Base-by-base conservation (phyloP, 2,329 filamentous ascomycete genomes). In the Chrysoporthe puriensis region DNA sequence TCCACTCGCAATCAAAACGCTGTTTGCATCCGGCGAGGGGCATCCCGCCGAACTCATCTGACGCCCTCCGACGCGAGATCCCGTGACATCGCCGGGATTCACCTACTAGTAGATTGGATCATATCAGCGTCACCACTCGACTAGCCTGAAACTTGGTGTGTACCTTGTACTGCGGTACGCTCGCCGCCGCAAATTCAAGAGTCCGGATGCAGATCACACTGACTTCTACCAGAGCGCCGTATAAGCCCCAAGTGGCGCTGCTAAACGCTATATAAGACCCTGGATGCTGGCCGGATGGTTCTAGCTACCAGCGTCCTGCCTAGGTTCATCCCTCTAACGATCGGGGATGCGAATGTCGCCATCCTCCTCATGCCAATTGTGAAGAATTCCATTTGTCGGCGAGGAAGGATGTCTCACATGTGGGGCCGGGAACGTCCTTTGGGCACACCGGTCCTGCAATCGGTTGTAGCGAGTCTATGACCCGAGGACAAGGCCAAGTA, bases 51-150 rank as follows among this genome's bases (percentile, higher is more conserved):
- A 26, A 44, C 3, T 14, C 18, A 21, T 14, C 36, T 14, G 59
- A n/a, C 40, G 36, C 44, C 63, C 67, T 52, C 66, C 54, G 59
- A 69, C 67, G 67, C 67, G 67, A 69, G 62, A 69, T 52, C 67
- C 54, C 63, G 67, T 69, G 63, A 69, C 63, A 60, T 40, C 48
- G 40, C n/a, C 26, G 36, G 43, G 60, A 43, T 21, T n/a, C 4
- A 52, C 3, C 26, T 14, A 16, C 4, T 34, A 21, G 8, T n/a
- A 18, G 32, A 40, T 11, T 18, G 14, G 42, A 18, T 44, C 46
- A 69, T 63, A 11, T 63, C 60, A 48, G 56, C 63, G 64, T 69
- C 67, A 69, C 54, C 64, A 61, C 56, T 66, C 34, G 3, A 18
- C 48, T 56, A 60, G 67, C 54, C 48, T 54, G 52, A 16, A 14